Conservation (phyloP, 345 rosid species). For the Arabis alpina region DNA sequence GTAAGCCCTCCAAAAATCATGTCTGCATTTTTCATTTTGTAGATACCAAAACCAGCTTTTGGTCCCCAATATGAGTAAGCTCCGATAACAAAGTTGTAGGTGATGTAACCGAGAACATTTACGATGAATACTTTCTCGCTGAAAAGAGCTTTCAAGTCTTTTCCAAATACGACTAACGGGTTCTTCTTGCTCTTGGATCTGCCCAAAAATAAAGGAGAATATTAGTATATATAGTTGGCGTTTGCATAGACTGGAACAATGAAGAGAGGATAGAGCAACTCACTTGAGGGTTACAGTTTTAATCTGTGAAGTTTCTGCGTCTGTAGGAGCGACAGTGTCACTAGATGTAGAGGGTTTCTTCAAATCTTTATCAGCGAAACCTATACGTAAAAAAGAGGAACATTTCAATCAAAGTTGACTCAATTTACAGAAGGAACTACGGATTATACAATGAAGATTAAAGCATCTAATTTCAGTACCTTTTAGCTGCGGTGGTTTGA, state of each 20-base stretch:
- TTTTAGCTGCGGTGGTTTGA: slow-evolving; percentile 88
- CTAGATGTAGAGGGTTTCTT: slow-evolving; percentile 53
- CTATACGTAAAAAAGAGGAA: slow-evolving; percentile 41
- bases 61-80: slow-evolving; percentile 99
- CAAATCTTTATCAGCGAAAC: slow-evolving; percentile 69
- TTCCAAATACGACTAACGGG: slow-evolving; percentile 56
- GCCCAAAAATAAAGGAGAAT: slow-evolving; percentile 17
- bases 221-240: not conserved
- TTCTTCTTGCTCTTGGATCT: slow-evolving; percentile 45
- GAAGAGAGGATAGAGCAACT: slow-evolving; percentile 16
- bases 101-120: slow-evolving; percentile 87
- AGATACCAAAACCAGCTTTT: slow-evolving; percentile 92
- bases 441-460: not conserved
- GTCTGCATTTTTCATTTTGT: slow-evolving; percentile 87
- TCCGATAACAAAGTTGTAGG: slow-evolving; percentile 92
- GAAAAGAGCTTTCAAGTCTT: slow-evolving; percentile 80
- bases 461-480: slow-evolving; percentile 45
- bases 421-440: not conserved
- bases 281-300: slow-evolving; percentile 27
- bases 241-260: slow-evolving; percentile 1
- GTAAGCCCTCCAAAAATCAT: slow-evolving; percentile 94
- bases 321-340: slow-evolving; percentile 50
- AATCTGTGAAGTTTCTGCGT: slow-evolving; percentile 13
- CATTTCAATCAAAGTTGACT: not conserved
- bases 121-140: slow-evolving; percentile 68